These are phyloP conservation scores for Beta lomatogona DNA, from an alignment of 179 eudicot species.

Conservation along the genomic window DNA sequence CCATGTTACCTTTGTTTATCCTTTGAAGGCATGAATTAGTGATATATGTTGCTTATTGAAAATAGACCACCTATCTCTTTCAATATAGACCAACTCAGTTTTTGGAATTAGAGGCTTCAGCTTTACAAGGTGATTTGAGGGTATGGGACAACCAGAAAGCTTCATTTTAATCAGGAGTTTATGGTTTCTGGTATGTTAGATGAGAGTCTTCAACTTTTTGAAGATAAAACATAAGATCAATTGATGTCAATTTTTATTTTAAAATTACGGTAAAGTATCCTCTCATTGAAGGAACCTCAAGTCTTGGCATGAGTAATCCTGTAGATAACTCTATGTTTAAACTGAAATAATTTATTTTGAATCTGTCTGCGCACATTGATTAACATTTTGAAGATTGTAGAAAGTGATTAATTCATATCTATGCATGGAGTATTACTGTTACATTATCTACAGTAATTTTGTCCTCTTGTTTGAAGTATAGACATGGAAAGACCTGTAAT, in stretches of 20 bases:
- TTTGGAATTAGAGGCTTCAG: not conserved
- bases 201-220: not conserved
- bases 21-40: not conserved
- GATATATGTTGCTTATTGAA: not conserved
- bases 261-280: not conserved
- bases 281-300: not conserved
- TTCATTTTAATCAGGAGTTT: not conserved
- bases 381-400: too few relatives aligned
- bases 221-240: not conserved
- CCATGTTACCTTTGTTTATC: not conserved
- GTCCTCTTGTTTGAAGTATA: too few relatives aligned
- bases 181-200: not conserved
- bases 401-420: too few relatives aligned
- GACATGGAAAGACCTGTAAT: too few relatives aligned
- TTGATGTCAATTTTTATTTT: not conserved
- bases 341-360: too few relatives aligned
- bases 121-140: constrained; percentile 3
- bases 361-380: too few relatives aligned
- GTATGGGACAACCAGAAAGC: not conserved
- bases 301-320: not conserved
- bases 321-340: not conserved
- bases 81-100: not conserved
- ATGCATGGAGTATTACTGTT: too few relatives aligned
- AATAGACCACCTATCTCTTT: not conserved
- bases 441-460: too few relatives aligned